Evolutionary conservation across 2,329 filamentous ascomycete species (phyloP), one percentile per base, ranked within the genome.

Genomic region (Bipolaris bicolor): DNA sequence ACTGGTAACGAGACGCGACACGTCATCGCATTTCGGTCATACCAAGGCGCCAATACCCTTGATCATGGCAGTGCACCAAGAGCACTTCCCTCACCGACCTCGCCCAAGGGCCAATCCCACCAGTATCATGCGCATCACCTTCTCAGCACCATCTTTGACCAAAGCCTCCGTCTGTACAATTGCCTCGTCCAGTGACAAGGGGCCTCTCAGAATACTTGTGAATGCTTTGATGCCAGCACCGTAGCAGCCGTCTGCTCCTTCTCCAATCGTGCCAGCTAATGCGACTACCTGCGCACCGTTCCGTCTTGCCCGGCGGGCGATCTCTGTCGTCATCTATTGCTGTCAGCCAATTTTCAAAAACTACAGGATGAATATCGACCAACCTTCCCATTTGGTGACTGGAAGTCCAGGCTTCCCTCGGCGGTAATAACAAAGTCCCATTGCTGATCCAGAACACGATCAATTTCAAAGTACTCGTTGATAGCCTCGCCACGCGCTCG

Each of bases 381-480:
- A 15, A 52, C 53, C 55, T 49, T 84, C 2, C 82, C 83, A 41
- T 76, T 72, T 0, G 81, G 78, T 0, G 81, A 83, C 60, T 84
- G 82, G 44, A 78, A 76, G 60, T 84, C 83, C 15, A 84, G 77
- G 9, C 81, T 80, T 0, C 83, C 82, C 63, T 85, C 83, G 1
- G 81, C 82, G 0, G 82, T 84, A 60, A 84, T 74, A 0, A 84
- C 80, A 7, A 84, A 74, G 55, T 84, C 79, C 60, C 80, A 82
- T 20, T 64, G 60, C 26, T 78, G 67, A 13, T 78, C 75, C 51
- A 84, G 80, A 3, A 83, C 72, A 2, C 71, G 71, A 39, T 80
- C 76, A 26, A 84, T 69, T 49, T 79, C 76, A 46, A 84, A 80
- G 62, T 83, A 84, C 57, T 82, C 79, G 65, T 79, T 81, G 62